These are phyloP conservation scores for cucumber (Cucumis sativus) DNA, from an alignment of 306 rosid species.

Conservation along the genomic window Cucumber_9930_V3 NC_026655.2:9350001-9350500, in stretches of 20 bases:
- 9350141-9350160: conserved; percentile 77
- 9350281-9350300: conserved; percentile 92
- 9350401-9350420: conserved; percentile 8
- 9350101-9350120: conserved; percentile 96
- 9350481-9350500: not conserved
- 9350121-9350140: conserved; percentile 62
- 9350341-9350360: conserved; percentile 66
- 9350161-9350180: conserved; percentile 73
- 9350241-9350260: conserved; percentile 69
- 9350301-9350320: conserved; percentile 62
- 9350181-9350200: conserved; percentile 37
- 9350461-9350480: not conserved
- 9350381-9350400: conserved; percentile 16
- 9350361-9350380: conserved; percentile 58
- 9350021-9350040: conserved; percentile 97
- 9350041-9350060: conserved; percentile 89
- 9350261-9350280: conserved; percentile 77
- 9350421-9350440: not conserved
- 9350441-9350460: not conserved
- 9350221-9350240: conserved; percentile 74
- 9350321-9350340: conserved; percentile 68
- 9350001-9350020: conserved; percentile 92
- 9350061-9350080: conserved; percentile 82
- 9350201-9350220: conserved; percentile 73
- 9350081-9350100: conserved; percentile 96